Base-by-base conservation (phyloP, 164 flowering plant species). In the Tinospora cordifolia region DNA sequence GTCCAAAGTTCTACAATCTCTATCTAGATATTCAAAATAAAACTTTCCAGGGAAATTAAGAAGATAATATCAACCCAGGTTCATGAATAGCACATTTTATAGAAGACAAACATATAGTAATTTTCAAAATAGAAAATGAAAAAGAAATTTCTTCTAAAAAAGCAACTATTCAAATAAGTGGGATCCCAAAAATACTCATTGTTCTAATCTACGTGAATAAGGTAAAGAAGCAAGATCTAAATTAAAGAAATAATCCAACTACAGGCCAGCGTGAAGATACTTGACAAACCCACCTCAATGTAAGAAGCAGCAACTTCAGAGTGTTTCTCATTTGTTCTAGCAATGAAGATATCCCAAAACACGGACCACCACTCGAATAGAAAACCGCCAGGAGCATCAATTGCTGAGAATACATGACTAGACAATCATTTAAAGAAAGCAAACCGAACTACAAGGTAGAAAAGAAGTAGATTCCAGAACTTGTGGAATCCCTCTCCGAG, bases 301-400 rank as follows among this genome's bases (percentile, higher is more conserved):
- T 85, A 88, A 63, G 92, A 81, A 54, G 87, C 84, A 60, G 95
- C 89, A 64, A 81, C 76, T 40, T 86, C 87, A 8, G 94, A 86
- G 74, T 85, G 91, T 67, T 86, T 86, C 81, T 83, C 87, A 71
- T 84, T 86, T 63, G 89, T 84, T 74, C 91, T 78, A 36, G 96
- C 89, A 70, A 90, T 87, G 69, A 88, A 90, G 58, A 90, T 84
- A 70, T 90, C 95, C 95, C 95, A 90, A 66, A 90, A 90, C 6
- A 90, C 96, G 24, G 96, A 90, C 96, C 96, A 90, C 96, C 96
- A 90, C 70, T 90, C 96, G 36, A 85, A 87, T 12, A 90, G 87
- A 82, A 90, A 90, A 10, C 96, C 96, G 19, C 91, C 91, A 36
- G 96, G 92, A 3, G 96, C 92, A 80, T 90, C 92, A 58, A 90